phyloP scores from a whole-genome alignment of 2,329 filamentous ascomycete species.

The Oidium heveae region DNA sequence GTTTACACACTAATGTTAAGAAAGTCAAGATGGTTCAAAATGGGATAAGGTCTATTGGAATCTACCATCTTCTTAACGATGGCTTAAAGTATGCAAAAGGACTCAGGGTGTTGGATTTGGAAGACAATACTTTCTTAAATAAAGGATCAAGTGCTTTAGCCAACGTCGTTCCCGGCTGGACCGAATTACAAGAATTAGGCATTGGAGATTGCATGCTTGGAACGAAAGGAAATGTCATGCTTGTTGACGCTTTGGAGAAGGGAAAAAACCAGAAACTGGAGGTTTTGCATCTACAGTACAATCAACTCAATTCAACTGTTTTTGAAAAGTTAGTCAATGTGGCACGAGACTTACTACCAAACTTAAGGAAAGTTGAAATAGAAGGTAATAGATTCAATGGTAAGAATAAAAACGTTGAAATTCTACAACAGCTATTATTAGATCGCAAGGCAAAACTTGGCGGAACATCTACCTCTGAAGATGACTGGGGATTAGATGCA shows the following conservation, averaged over 20 bases:
- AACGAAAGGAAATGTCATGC: constrained; percentile 46
- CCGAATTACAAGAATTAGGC: constrained; percentile 54
- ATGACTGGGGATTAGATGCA: constrained; percentile 65
- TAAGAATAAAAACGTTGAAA: constrained; percentile 48
- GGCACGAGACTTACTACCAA: constrained; percentile 41
- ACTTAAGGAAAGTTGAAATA: constrained; percentile 64
- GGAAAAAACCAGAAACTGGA: constrained; percentile 61
- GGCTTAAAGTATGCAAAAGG: constrained; percentile 46
- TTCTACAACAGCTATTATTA: constrained; percentile 46
- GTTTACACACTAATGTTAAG: constrained; percentile 57
- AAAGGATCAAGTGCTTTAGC: constrained; percentile 57
- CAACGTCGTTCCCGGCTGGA: constrained; percentile 49
- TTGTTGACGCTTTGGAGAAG: constrained; percentile 46
- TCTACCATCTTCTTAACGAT: constrained; percentile 52
- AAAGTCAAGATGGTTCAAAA: constrained; percentile 96
- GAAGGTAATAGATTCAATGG: constrained; percentile 92
- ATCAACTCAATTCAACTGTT: constrained; percentile 64
- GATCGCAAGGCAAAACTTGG: constrained; percentile 51
- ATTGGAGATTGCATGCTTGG: constrained; percentile 73
- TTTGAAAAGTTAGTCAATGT: constrained; percentile 47
- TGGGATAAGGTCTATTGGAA: constrained; percentile 83
- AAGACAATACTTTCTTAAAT: constrained; percentile 91
- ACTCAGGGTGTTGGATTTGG: constrained; percentile 62
- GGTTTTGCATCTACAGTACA: constrained; percentile 68
- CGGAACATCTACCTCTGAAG: constrained; percentile 43